Evolutionary conservation across 768 basidiomycete species (phyloP).

Genomic region (Tubosaeta sp.): DNA sequence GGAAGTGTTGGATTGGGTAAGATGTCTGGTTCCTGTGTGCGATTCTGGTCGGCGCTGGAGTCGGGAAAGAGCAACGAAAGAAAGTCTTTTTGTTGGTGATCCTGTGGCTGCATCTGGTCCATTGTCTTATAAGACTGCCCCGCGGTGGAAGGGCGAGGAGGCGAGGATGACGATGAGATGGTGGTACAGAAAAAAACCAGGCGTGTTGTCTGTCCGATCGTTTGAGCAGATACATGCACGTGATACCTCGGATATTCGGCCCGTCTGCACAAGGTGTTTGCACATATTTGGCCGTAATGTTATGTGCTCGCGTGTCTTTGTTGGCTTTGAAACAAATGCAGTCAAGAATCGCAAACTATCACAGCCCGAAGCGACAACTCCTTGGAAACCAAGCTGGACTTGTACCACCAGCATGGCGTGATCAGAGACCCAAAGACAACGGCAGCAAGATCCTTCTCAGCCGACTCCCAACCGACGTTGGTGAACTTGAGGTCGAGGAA

Average conservation of each 20-base stretch:
- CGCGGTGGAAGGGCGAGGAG: neutral
- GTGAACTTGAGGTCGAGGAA: constrained; percentile 65
- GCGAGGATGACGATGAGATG: constrained; percentile 1
- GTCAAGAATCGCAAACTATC: constrained; percentile 42
- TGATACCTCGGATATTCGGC: constrained; percentile 8
- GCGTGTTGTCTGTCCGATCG: constrained; percentile 4
- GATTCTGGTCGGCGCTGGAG: constrained; percentile 22
- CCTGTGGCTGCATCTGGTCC: constrained; percentile 24
- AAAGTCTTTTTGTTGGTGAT: constrained; percentile 35
- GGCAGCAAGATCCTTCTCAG: constrained; percentile 71
- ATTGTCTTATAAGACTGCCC: constrained; percentile 4
- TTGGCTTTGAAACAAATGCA: neutral
- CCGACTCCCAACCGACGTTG: constrained; percentile 63
- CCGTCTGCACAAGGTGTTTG: constrained; percentile 5
- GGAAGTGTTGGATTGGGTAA: neutral
- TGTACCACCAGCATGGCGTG: constrained; percentile 61
- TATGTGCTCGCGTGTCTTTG: neutral
- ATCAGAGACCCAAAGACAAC: constrained; percentile 33
- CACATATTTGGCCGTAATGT: constrained; percentile 4
- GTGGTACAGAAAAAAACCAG: constrained; percentile 6
- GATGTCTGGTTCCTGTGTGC: constrained; percentile 17
- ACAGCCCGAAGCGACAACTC: constrained; percentile 50
- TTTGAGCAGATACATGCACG: constrained; percentile 5
- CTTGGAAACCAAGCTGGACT: constrained; percentile 55
- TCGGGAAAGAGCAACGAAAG: constrained; percentile 34